Evolutionary conservation across 176 grass and related monocot genomes (phyloP), one percentile per base, ranked within the genome.

Genomic region (Oropetium thomaeum): DNA sequence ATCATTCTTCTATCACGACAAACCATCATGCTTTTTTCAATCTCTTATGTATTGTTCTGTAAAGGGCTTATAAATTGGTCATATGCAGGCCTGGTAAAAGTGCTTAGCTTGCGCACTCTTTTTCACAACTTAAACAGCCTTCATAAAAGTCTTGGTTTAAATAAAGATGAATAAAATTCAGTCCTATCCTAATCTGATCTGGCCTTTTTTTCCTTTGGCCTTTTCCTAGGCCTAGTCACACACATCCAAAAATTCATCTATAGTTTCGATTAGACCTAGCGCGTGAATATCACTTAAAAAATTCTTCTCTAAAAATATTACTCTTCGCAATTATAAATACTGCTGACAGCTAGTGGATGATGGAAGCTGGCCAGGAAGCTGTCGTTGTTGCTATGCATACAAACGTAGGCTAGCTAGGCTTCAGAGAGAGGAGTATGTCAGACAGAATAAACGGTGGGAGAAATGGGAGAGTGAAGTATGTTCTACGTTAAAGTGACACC

Each of bases 401-500:
- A 87, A 58, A 57, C 9, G 72, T 81, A 80, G 11, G 54, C 69
- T n/a, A n/a, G n/a, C 68, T 81, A 78, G 34, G 55, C 34, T 43
- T 58, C 44, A 78, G 68, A 75, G 77, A 71, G 20, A 27, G 53
- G 71, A 73, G 65, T 62, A 28, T 80, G 7, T 62, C 14, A 62
- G 55, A 62, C n/a, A 30, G 37, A 19, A 40, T n/a, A 35, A 71
- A 71, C 42, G 41, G 30, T 71, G 44, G 67, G 43, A 29, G 57
- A 74, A 49, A 68, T 65, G 49, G 42, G 70, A 40, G 75, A 84
- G 70, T 75, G 47, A 76, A 81, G 87, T 77, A 71, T 61, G 49
- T 71, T 81, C 58, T 77, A 89, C 77, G 77, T 61, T 77, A 77
- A 89, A 52, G 71, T 81, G 82, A 85, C 82, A 76, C 58, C 77